phyloP scores from a whole-genome alignment of 352 stramenopile genomes.

The Chrysophaeum taylorii region DNA sequence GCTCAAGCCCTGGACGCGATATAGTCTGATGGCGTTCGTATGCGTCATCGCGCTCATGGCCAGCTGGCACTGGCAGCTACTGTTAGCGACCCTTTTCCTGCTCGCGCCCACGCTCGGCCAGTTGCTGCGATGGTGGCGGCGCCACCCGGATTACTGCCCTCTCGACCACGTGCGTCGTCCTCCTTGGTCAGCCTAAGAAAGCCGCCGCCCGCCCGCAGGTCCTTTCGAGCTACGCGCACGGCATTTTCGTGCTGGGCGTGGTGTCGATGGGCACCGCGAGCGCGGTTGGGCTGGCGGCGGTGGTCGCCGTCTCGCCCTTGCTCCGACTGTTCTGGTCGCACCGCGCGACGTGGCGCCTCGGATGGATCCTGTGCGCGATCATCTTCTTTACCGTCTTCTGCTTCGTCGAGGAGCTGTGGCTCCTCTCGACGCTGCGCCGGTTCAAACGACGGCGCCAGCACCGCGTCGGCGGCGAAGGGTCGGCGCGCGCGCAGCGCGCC shows the following conservation, averaged over 20 bases:
- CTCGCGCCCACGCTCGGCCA: constrained; percentile 2
- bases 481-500: no score
- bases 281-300: neutral
- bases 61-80: constrained; percentile 5
- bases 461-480: neutral
- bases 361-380: neutral
- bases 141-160: neutral
- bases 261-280: neutral
- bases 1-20: neutral
- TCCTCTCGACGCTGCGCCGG: neutral
- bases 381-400: neutral
- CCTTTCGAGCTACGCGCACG: neutral
- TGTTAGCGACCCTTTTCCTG: neutral
- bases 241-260: neutral
- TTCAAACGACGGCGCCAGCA: neutral
- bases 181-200: neutral
- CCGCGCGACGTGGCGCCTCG: neutral
- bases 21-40: neutral
- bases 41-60: neutral
- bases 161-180: no score
- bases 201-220: neutral
- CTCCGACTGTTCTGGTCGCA: neutral
- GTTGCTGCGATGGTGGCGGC: constrained; percentile 1
- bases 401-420: constrained; percentile 13
- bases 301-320: neutral